Evolutionary conservation across 1,284 basidiomycete species (phyloP).

Genomic region (Meira nashicola): DNA sequence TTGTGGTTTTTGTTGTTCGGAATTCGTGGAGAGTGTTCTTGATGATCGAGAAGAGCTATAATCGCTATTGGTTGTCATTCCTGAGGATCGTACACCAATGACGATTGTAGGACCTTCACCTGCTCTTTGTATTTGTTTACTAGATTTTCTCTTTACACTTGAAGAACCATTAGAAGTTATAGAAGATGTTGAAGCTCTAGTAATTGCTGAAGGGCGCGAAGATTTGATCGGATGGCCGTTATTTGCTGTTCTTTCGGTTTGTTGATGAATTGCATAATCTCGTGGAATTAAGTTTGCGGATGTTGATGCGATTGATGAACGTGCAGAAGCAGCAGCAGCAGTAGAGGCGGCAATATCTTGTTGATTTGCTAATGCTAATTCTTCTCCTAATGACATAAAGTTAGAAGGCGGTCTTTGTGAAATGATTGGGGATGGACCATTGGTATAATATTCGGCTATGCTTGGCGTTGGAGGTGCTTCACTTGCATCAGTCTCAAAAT

Average conservation of each 20-base stretch:
- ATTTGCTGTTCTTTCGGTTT: not conserved
- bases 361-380: too few relatives aligned
- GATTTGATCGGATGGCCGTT: not conserved
- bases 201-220: not conserved
- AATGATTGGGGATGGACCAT: too few relatives aligned
- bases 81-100: not conserved
- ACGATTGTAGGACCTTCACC: slow-evolving; percentile 10
- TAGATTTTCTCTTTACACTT: too few relatives aligned
- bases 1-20: not conserved
- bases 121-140: slow-evolving; percentile 4
- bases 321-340: too few relatives aligned
- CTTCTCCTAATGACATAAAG: too few relatives aligned
- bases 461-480: not conserved
- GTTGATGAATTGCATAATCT: not conserved
- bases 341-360: too few relatives aligned
- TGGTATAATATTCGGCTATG: not conserved
- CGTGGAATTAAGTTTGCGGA: not conserved
- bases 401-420: too few relatives aligned
- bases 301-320: too few relatives aligned
- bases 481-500: not conserved
- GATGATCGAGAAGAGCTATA: not conserved
- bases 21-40: not conserved
- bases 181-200: too few relatives aligned
- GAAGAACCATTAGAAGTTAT: too few relatives aligned
- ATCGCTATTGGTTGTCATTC: not conserved